Conservation (phyloP, 768 basidiomycete genomes). For the Cystofilobasidium ferigula region DNA sequence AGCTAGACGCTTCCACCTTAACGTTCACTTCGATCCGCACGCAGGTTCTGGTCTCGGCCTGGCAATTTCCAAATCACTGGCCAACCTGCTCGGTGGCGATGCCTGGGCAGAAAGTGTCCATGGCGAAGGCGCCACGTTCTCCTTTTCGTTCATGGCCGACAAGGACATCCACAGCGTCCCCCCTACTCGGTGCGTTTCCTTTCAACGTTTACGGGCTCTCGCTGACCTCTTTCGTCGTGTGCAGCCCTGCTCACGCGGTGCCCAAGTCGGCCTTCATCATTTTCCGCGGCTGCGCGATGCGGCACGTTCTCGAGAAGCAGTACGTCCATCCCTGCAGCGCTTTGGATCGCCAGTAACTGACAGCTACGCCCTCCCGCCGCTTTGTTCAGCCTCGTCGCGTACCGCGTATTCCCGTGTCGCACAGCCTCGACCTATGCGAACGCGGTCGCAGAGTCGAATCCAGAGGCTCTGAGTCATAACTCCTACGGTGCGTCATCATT, state of each 20-base stretch:
- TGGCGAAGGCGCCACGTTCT: conserved; percentile 10
- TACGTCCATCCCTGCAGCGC: neutral
- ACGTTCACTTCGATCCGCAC: too few species aligned
- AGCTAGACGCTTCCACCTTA: too few species aligned
- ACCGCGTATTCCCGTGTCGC: neutral
- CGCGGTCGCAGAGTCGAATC: neutral
- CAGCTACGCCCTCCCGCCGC: neutral
- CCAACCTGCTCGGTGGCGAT: conserved; percentile 11
- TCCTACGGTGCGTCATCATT: neutral
- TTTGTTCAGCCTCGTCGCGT: neutral
- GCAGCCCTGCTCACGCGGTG: neutral
- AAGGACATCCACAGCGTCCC: neutral
- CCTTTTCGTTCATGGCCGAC: conserved; percentile 11
- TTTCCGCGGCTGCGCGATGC: neutral
- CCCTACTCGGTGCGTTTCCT: neutral
- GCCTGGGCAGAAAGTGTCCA: conserved; percentile 2
- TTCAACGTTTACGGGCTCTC: neutral
- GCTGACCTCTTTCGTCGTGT: neutral
- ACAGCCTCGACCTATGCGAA: neutral
- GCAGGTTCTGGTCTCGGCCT: conserved; percentile 14
- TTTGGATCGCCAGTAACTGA: neutral
- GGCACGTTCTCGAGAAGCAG: neutral
- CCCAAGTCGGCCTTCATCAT: conserved; percentile 4
- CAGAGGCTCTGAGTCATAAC: neutral
- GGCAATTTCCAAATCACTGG: conserved; percentile 13